Evolutionary conservation across 106 monocot genomes (phyloP).

Genomic region (Hemerocallis citrina): DNA sequence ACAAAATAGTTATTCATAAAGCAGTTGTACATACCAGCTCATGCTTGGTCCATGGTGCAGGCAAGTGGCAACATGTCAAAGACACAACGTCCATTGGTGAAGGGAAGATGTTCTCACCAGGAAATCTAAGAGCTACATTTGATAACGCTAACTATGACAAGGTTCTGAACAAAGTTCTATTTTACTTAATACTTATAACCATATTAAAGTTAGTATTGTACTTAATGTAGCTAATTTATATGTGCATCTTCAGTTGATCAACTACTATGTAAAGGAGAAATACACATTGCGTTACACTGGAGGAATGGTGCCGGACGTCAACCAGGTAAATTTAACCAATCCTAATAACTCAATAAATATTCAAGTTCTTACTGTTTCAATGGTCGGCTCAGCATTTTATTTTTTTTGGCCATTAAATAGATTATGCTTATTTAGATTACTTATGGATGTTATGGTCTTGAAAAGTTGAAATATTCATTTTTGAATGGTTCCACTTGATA

Average conservation of each 20-base stretch:
- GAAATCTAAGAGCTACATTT: slow-evolving; percentile 86
- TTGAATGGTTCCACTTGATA: neutral
- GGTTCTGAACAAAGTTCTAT: slow-evolving; percentile 8
- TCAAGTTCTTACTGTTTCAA: neutral
- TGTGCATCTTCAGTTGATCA: slow-evolving; percentile 12
- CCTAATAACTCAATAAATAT: neutral
- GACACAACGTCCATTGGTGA: slow-evolving; percentile 87
- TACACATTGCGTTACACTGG: slow-evolving; percentile 99
- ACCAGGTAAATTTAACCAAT: slow-evolving; percentile 55
- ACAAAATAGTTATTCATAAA: neutral
- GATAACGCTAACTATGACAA: slow-evolving; percentile 84
- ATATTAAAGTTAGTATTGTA: neutral
- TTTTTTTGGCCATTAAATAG: no score
- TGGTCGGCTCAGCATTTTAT: no score
- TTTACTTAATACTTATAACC: neutral
- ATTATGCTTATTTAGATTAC: no score
- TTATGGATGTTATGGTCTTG: neutral
- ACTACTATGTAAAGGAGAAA: slow-evolving; percentile 89
- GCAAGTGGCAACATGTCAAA: slow-evolving; percentile 95
- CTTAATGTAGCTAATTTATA: neutral
- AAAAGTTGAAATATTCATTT: neutral
- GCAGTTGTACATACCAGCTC: neutral
- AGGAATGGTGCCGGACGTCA: slow-evolving; percentile 98
- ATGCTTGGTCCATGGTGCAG: slow-evolving; percentile 18
- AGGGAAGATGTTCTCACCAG: slow-evolving; percentile 97